Evolutionary conservation across 164 flowering plant species (phyloP).

Genomic region (Saururus chinensis): DNA sequence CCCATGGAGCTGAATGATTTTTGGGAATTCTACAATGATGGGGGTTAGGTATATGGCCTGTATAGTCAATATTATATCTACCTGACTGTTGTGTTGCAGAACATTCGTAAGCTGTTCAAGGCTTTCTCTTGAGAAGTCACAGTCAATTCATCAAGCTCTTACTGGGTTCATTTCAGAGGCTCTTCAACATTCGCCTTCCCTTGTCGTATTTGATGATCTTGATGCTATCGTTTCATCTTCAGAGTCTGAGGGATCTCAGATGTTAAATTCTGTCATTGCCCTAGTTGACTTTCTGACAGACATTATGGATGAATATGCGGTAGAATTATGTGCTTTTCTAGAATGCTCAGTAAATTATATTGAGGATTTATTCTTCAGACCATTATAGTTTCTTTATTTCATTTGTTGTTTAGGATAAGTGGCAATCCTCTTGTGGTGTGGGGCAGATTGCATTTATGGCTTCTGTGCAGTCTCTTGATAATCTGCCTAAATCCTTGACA

Average conservation of each 20-base stretch:
- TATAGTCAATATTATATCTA: background rate
- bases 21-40: background rate
- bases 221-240: slow-evolving; percentile 61
- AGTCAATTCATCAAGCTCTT: slow-evolving; percentile 44
- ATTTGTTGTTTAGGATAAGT: slow-evolving; percentile 47
- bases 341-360: background rate
- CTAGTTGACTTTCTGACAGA: slow-evolving; percentile 58
- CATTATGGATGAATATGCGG: slow-evolving; percentile 86
- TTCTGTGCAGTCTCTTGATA: slow-evolving; percentile 52
- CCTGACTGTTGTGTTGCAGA: slow-evolving; percentile 34
- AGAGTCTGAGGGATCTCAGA: slow-evolving; percentile 66
- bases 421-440: slow-evolving; percentile 57
- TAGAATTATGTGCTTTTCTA: slow-evolving; percentile 12
- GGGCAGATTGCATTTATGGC: slow-evolving; percentile 88
- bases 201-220: slow-evolving; percentile 87
- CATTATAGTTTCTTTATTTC: background rate
- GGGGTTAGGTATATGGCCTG: background rate
- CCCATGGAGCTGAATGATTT: background rate
- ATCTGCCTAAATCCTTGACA: slow-evolving; percentile 59
- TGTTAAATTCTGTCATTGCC: slow-evolving; percentile 34
- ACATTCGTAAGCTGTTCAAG: slow-evolving; percentile 57
- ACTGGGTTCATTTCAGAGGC: slow-evolving; percentile 64
- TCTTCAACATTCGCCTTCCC: slow-evolving; percentile 74
- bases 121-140: slow-evolving; percentile 64
- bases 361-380: background rate